Conservation (phyloP, 345 rosid genomes). For the Salix purpurea region DNA sequence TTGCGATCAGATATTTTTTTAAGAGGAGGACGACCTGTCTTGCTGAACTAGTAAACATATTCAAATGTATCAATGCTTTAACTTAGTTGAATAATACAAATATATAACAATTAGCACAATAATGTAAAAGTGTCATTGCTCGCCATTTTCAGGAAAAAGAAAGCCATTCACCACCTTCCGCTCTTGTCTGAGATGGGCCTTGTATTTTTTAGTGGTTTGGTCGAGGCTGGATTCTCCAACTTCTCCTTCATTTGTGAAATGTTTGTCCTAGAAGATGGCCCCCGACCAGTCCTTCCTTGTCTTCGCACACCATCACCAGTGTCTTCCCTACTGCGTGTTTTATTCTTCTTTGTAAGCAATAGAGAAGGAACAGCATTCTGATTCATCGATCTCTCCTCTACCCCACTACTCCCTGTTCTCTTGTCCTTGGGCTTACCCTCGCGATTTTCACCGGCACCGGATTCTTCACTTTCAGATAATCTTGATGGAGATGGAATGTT, state of each 20-base stretch:
- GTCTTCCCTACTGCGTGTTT: slow-evolving; percentile 35
- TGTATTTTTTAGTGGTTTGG: slow-evolving; percentile 40
- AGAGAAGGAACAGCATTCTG: slow-evolving; percentile 31
- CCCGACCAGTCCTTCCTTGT: slow-evolving; percentile 50
- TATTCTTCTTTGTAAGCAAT: slow-evolving; percentile 34
- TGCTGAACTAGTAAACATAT: slow-evolving; percentile 35
- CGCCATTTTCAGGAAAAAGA: slow-evolving; percentile 1
- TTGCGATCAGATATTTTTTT: slow-evolving; percentile 51
- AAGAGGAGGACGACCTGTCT: slow-evolving; percentile 58
- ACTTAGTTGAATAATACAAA: background rate
- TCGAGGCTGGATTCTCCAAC: slow-evolving; percentile 36
- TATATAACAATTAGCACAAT: background rate
- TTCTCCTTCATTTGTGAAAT: slow-evolving; percentile 39
- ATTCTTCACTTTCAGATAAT: slow-evolving; percentile 57
- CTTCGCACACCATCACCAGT: slow-evolving; percentile 42
- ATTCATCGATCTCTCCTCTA: slow-evolving; percentile 27
- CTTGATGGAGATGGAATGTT: slow-evolving; percentile 46
- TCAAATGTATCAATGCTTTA: background rate
- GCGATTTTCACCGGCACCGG: slow-evolving; percentile 41
- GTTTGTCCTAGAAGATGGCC: slow-evolving; percentile 31
- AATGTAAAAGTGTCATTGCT: background rate
- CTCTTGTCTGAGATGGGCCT: slow-evolving; percentile 43
- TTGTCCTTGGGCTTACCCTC: slow-evolving; percentile 36
- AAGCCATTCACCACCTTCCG: slow-evolving; percentile 36
- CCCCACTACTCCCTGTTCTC: slow-evolving; percentile 26